Evolutionary conservation across 1,284 basidiomycete species (phyloP).

Genomic region (Pyrrhoderma lamaoense): DNA sequence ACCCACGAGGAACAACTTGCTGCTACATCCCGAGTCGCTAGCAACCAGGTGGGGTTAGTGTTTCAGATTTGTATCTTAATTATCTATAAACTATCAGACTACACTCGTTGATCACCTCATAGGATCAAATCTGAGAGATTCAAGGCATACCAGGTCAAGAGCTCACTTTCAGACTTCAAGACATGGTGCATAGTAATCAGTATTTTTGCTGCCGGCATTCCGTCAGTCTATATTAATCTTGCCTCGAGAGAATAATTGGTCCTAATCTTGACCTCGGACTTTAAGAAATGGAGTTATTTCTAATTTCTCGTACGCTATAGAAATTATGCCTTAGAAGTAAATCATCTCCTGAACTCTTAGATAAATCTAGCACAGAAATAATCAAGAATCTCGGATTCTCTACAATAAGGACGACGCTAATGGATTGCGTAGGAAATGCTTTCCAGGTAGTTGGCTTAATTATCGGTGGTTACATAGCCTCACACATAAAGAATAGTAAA

Average conservation of each 20-base stretch:
- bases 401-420: slow-evolving; percentile 10
- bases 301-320: slow-evolving; percentile 13
- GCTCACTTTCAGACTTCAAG: slow-evolving; percentile 12
- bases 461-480: slow-evolving; percentile 13
- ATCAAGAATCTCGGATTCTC: slow-evolving; percentile 15
- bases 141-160: slow-evolving; percentile 13
- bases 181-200: slow-evolving; percentile 15
- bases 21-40: slow-evolving; percentile 7
- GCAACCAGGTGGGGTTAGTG: slow-evolving; percentile 13
- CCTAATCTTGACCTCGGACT: not conserved
- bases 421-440: slow-evolving; percentile 15
- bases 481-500: slow-evolving; percentile 9
- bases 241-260: not conserved
- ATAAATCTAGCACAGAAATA: slow-evolving; percentile 9
- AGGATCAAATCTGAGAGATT: slow-evolving; percentile 14
- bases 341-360: not conserved
- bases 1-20: slow-evolving; percentile 10
- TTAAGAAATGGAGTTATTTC: slow-evolving; percentile 14
- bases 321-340: not conserved
- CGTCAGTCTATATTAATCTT: not conserved
- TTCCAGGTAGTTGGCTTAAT: slow-evolving; percentile 12
- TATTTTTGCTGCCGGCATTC: slow-evolving; percentile 15
- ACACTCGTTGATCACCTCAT: not conserved
- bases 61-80: not conserved
- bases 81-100: not conserved